These are phyloP conservation scores for Saccharomycopsis hybrid DNA, from an alignment of 1,139 yeast species.

Conservation along the genomic window DNA sequence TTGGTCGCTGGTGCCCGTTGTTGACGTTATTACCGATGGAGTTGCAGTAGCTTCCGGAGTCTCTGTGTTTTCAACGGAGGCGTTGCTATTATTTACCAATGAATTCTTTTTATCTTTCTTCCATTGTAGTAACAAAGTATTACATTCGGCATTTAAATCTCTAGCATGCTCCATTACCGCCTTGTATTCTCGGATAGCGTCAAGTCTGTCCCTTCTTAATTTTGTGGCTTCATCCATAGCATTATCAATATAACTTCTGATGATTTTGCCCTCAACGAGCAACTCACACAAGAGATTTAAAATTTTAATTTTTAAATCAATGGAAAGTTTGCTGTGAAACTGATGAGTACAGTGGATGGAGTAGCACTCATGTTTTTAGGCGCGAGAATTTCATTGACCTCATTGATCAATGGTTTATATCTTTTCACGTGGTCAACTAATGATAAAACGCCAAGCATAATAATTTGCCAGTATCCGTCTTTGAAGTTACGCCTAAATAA, in stretches of 20 bases:
- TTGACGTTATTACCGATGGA: too few relatives aligned
- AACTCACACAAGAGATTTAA: conserved; percentile 53
- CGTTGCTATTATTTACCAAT: conserved; percentile 16
- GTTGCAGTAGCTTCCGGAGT: not conserved
- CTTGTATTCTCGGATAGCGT: conserved; percentile 58
- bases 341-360: conserved; percentile 42
- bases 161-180: conserved; percentile 43
- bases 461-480: conserved; percentile 83
- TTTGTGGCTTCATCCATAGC: conserved; percentile 60
- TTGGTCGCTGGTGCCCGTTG: too few relatives aligned
- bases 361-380: conserved; percentile 48
- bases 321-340: conserved; percentile 43
- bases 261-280: conserved; percentile 49
- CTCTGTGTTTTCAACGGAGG: too few relatives aligned
- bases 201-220: conserved; percentile 63
- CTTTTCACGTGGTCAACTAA: conserved; percentile 51
- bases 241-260: conserved; percentile 61
- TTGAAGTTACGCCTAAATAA: conserved; percentile 66
- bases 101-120: conserved; percentile 8
- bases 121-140: conserved; percentile 16
- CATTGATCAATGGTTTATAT: conserved; percentile 41
- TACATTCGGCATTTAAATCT: conserved; percentile 34
- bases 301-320: conserved; percentile 45
- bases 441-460: conserved; percentile 65
- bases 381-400: conserved; percentile 47